Conservation (phyloP, 176 grass and related monocot species). For the Paspalum vaginatum region DNA sequence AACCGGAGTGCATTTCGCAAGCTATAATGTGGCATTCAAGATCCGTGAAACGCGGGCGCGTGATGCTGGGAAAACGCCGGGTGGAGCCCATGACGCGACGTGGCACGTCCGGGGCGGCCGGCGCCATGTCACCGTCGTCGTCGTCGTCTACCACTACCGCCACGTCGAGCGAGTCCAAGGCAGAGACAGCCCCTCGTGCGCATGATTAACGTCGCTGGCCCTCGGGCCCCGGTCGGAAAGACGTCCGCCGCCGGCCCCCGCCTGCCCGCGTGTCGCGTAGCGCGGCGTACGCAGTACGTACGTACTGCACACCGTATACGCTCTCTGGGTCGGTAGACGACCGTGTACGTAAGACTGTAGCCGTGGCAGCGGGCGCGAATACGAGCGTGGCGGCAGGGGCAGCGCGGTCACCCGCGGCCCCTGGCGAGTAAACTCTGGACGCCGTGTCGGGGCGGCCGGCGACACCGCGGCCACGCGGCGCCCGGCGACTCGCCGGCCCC, state of each 20-base stretch:
- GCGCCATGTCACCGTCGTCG: not conserved
- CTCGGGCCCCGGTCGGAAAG: not conserved
- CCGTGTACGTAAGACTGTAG: too few relatives aligned
- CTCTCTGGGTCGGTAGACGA: not conserved
- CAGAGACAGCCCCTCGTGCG: constrained; percentile 38
- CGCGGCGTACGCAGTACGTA: too few relatives aligned
- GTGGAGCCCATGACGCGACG: constrained; percentile 32
- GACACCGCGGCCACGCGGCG: constrained; percentile 5
- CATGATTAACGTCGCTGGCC: not conserved
- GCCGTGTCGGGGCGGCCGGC: constrained; percentile 21
- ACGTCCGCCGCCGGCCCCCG: not conserved
- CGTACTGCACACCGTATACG: too few relatives aligned
- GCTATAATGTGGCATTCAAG: constrained; percentile 1
- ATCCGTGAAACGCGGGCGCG: constrained; percentile 44
- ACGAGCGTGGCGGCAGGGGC: not conserved
- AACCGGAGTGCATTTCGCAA: not conserved
- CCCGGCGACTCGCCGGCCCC: fast-evolving
- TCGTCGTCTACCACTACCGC: not conserved
- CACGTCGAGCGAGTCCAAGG: too few relatives aligned
- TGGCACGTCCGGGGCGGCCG: not conserved
- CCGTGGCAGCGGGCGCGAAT: not conserved
- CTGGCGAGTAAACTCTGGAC: not conserved
- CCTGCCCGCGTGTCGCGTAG: not conserved
- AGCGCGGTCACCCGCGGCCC: not conserved
- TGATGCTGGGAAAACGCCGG: not conserved